A percentile compares a stretch with the other conserved stretches of the same genome.
Conservation (phyloP, 345 rosid genomes). For the Eucalyptus guilfoylei region DNA sequence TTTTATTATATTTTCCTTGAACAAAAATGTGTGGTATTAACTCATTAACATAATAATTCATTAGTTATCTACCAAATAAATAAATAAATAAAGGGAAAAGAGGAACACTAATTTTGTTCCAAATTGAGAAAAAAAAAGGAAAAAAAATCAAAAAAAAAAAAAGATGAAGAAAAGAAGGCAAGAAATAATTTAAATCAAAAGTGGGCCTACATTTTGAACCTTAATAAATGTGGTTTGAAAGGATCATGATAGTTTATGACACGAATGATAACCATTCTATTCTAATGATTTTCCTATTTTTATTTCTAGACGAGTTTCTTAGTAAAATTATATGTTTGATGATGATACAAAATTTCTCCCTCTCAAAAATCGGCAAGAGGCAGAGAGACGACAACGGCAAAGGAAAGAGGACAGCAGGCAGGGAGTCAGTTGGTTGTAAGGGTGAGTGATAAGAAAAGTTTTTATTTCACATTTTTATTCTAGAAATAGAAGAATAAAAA, state of each 20-base stretch:
- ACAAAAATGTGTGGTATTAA: not conserved
- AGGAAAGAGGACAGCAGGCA: too few species aligned
- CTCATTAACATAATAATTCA: not conserved
- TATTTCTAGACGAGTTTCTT: too few species aligned
- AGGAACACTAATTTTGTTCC: not conserved
- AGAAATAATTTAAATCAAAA: not conserved
- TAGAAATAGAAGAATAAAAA: too few species aligned
- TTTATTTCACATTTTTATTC: too few species aligned
- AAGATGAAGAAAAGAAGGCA: not conserved
- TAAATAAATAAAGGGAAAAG: not conserved
- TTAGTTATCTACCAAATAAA: not conserved
- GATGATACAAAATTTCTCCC: fast-evolving
- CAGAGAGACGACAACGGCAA: fast-evolving
- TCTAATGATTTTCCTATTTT: too few species aligned
- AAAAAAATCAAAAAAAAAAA: too few species aligned
- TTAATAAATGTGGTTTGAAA: not conserved
- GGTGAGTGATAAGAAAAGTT: fast-evolving
- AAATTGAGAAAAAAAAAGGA: too few species aligned
- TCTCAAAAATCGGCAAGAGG: fast-evolving
- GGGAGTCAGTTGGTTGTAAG: fast-evolving
- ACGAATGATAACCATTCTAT: too few species aligned
- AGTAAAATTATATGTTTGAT: too few species aligned
- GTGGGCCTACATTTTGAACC: not conserved
- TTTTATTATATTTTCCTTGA: not conserved
- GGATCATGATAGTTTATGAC: not conserved